A percentile compares a stretch with the other conserved stretches of the same genome.
phyloP scores from a whole-genome alignment of 2,329 filamentous ascomycete species.

The Dactylellina sp. region DNA sequence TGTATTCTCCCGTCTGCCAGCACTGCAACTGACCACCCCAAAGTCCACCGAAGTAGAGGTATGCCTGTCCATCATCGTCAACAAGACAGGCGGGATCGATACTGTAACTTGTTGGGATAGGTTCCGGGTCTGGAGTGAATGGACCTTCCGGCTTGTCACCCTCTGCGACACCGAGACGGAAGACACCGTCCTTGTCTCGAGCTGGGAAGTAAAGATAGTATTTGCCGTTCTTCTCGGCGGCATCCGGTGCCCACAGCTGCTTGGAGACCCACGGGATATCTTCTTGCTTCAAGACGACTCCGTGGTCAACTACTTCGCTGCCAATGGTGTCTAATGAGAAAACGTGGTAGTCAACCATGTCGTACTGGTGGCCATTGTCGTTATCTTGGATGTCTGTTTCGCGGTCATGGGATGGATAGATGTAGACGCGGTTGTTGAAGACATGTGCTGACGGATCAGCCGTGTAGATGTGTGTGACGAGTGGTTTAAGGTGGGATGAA shows the following conservation, averaged over 20 bases:
- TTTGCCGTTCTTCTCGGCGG: constrained; percentile 75
- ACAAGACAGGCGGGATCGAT: constrained; percentile 83
- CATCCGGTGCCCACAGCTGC: constrained; percentile 85
- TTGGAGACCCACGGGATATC: constrained; percentile 81
- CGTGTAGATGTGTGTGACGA: constrained; percentile 81
- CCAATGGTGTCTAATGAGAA: constrained; percentile 70
- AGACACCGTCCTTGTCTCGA: constrained; percentile 75
- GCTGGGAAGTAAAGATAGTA: constrained; percentile 85
- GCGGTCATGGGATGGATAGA: constrained; percentile 84
- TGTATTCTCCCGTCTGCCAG: constrained; percentile 74
- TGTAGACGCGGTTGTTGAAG: constrained; percentile 79
- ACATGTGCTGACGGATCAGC: constrained; percentile 84
- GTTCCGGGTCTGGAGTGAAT: constrained; percentile 74
- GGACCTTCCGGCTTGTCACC: constrained; percentile 75
- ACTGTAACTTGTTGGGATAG: constrained; percentile 77
- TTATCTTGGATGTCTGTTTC: constrained; percentile 77
- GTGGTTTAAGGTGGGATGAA: constrained; percentile 65
- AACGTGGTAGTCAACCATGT: constrained; percentile 87
- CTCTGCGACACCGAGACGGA: constrained; percentile 79
- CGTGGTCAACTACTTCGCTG: constrained; percentile 77
- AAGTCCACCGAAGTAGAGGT: constrained; percentile 81
- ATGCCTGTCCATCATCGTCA: constrained; percentile 74
- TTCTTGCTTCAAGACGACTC: constrained; percentile 73
- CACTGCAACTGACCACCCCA: constrained; percentile 86
- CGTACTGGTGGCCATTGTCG: constrained; percentile 87